Evolutionary conservation across 192 early-diverging fungal genomes (phyloP).

Genomic region (Rhizoclosmatium globosum): DNA sequence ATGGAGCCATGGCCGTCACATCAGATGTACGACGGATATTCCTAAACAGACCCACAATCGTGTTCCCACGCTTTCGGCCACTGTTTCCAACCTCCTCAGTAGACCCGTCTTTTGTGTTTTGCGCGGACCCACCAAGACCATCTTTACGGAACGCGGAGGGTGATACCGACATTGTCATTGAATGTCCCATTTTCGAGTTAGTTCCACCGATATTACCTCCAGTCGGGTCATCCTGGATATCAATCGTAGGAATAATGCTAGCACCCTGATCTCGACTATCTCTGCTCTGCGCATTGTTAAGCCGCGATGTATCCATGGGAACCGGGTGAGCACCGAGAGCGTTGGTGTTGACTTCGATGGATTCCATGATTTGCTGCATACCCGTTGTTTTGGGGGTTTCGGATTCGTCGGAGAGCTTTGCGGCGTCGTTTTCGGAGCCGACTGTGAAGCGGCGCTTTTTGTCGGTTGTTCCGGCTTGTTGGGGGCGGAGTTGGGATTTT

Average conservation of each 20-base stretch:
- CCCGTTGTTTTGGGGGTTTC: conserved; percentile 22
- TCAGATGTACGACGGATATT: conserved; percentile 59
- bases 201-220: neutral
- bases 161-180: neutral
- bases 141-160: conserved; percentile 6
- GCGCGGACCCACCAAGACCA: neutral
- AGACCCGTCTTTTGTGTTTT: neutral
- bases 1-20: conserved; percentile 25
- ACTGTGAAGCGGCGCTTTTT: conserved; percentile 56
- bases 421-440: conserved; percentile 56
- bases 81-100: conserved; percentile 22
- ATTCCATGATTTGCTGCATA: neutral
- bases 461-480: conserved; percentile 11
- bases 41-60: conserved; percentile 65
- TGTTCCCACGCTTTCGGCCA: conserved; percentile 62
- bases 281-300: conserved; percentile 23
- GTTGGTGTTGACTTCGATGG: neutral
- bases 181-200: neutral
- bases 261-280: neutral
- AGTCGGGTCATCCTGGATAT: neutral
- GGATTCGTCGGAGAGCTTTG: conserved; percentile 54
- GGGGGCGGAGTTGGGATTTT: conserved; percentile 28
- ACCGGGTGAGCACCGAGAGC: conserved; percentile 29
- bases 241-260: neutral
- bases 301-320: conserved; percentile 40